phyloP scores from a whole-genome alignment of 305 asterid species.

The Galium porrigens region DNA sequence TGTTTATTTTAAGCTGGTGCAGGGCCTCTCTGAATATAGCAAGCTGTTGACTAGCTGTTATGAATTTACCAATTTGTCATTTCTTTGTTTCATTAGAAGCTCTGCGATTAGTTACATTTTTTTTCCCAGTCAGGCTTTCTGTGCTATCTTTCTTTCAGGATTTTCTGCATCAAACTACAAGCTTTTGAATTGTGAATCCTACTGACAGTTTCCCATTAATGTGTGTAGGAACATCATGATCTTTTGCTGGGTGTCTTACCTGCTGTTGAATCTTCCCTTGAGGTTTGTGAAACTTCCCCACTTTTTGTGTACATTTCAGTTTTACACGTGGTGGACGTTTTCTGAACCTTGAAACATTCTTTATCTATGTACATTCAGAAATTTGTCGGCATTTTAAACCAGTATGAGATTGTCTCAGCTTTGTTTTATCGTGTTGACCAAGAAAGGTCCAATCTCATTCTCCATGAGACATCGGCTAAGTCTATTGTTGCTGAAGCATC shows the following conservation, averaged over 20 bases:
- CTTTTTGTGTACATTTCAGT: constrained; percentile 17
- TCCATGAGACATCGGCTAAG: constrained; percentile 67
- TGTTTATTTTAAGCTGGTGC: background rate
- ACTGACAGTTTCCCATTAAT: constrained; percentile 18
- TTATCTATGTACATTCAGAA: constrained; percentile 37
- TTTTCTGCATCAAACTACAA: background rate
- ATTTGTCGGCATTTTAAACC: constrained; percentile 53
- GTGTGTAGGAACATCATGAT: constrained; percentile 90
- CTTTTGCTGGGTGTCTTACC: constrained; percentile 71
- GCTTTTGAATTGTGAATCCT: background rate
- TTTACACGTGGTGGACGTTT: constrained; percentile 14
- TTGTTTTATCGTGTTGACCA: constrained; percentile 65
- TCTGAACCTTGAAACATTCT: constrained; percentile 14
- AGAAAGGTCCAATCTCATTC: constrained; percentile 64
- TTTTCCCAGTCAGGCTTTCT: background rate
- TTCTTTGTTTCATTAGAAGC: constrained; percentile 2
- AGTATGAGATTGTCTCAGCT: constrained; percentile 67
- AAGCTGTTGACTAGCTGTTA: background rate
- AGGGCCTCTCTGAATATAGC: background rate
- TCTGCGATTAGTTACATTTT: background rate
- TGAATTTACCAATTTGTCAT: background rate
- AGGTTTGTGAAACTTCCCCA: constrained; percentile 47
- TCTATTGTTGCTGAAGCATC: constrained; percentile 71
- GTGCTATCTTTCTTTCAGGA: background rate
- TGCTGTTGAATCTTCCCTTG: constrained; percentile 68